Evolutionary conservation across 176 grass and related monocot species (phyloP).

Genomic region (Eragrostis nindensis): DNA sequence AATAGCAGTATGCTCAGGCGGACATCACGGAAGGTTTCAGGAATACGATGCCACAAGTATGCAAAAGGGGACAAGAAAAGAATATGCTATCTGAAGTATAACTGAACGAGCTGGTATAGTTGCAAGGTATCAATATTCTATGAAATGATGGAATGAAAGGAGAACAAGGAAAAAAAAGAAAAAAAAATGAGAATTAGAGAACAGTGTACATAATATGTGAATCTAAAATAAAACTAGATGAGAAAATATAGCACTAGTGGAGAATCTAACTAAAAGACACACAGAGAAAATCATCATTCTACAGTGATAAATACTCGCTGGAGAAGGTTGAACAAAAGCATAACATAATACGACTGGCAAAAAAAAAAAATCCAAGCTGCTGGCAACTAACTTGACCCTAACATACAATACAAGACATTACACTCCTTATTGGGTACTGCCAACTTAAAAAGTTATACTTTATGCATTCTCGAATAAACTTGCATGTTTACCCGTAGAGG

Average conservation of each 20-base stretch:
- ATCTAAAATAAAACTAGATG: constrained; percentile 36
- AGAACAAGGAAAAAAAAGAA: neutral
- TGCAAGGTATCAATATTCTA: constrained; percentile 40
- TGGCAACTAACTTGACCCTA: neutral
- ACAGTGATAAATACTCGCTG: neutral
- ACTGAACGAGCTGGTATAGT: constrained; percentile 36
- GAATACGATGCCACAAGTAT: constrained; percentile 35
- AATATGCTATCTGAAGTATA: constrained; percentile 46
- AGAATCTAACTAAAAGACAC: neutral
- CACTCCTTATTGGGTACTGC: neutral
- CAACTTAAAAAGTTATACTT: neutral
- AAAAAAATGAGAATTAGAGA: constrained; percentile 40
- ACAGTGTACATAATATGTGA: constrained; percentile 32
- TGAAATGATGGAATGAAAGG: constrained; percentile 37
- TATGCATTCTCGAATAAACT: neutral
- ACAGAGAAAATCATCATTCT: neutral
- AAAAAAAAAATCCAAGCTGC: neutral
- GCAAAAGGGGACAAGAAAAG: constrained; percentile 33
- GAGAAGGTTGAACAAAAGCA: neutral
- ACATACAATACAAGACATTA: neutral
- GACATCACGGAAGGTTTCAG: constrained; percentile 28
- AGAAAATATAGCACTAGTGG: constrained; percentile 5
- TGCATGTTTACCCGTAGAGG: neutral
- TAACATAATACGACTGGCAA: neutral
- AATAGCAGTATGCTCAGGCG: constrained; percentile 20